Conservation (phyloP, 2,329 filamentous ascomycete genomes). For the Diaporthe longicolla region DNA sequence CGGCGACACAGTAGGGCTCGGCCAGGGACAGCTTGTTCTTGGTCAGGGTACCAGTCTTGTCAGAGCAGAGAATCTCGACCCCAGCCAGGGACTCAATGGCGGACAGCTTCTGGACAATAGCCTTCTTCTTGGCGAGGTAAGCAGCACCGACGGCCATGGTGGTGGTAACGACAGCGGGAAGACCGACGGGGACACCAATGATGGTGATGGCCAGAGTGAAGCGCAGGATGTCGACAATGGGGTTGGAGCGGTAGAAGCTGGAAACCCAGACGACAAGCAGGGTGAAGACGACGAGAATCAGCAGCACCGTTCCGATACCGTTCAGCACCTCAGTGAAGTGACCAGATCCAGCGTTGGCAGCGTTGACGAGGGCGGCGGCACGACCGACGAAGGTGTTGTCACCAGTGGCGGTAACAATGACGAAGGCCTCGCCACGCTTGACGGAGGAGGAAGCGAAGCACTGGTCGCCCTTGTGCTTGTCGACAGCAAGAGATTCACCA, state of each 20-base stretch:
- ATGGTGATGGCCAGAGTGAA: conserved; percentile 93
- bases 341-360: conserved; percentile 80
- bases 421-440: conserved; percentile 90
- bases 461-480: conserved; percentile 86
- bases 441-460: conserved; percentile 90
- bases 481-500: conserved; percentile 90
- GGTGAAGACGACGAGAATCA: conserved; percentile 85
- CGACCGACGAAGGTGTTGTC: conserved; percentile 93
- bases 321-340: conserved; percentile 95
- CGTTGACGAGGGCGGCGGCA: conserved; percentile 86
- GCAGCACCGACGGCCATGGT: conserved; percentile 95
- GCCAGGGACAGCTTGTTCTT: conserved; percentile 94
- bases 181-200: conserved; percentile 92
- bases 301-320: conserved; percentile 84
- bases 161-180: conserved; percentile 92
- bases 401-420: conserved; percentile 87
- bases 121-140: conserved; percentile 92
- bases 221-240: conserved; percentile 82
- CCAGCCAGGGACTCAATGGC: conserved; percentile 93
- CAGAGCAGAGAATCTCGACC: conserved; percentile 93
- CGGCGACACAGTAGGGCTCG: conserved; percentile 86
- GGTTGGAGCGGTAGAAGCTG: conserved; percentile 89
- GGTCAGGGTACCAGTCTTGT: conserved; percentile 94
- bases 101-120: conserved; percentile 92
- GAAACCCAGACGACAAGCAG: conserved; percentile 88